Evolutionary conservation across 2,329 filamentous ascomycete genomes (phyloP).

Genomic region (Nannizziopsis arthrosporioides): DNA sequence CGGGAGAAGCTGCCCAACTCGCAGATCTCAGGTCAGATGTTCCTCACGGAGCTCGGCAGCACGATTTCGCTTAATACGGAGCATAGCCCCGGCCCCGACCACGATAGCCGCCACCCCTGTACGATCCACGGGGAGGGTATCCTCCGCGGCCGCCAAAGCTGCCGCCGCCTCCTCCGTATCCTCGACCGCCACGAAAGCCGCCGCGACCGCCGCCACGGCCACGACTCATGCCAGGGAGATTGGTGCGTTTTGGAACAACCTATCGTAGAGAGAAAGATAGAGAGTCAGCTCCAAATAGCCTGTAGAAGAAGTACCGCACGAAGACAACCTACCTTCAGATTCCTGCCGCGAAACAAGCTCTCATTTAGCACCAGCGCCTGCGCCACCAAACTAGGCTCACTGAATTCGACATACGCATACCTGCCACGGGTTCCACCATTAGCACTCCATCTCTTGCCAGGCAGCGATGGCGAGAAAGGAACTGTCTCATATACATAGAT

Average conservation of each 20-base stretch:
- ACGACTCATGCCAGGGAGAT: constrained; percentile 85
- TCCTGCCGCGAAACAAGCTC: constrained; percentile 85
- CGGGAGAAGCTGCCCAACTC: neutral
- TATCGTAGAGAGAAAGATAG: constrained; percentile 29
- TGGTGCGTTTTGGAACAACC: constrained; percentile 82
- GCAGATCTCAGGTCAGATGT: neutral
- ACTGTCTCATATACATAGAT: constrained; percentile 1
- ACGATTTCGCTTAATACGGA: constrained; percentile 29
- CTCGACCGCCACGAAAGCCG: constrained; percentile 38
- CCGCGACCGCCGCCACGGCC: constrained; percentile 42
- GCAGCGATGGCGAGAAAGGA: constrained; percentile 31
- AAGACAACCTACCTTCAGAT: constrained; percentile 67
- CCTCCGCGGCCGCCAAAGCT: constrained; percentile 42
- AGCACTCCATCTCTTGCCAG: constrained; percentile 46
- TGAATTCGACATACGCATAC: constrained; percentile 98
- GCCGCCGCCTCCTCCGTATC: constrained; percentile 30
- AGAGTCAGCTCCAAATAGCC: neutral
- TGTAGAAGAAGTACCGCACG: neutral
- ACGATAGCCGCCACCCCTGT: constrained; percentile 22
- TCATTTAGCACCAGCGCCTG: constrained; percentile 93
- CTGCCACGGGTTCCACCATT: constrained; percentile 40
- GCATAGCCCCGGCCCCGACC: constrained; percentile 34
- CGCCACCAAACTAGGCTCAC: constrained; percentile 82
- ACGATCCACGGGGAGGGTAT: constrained; percentile 15
- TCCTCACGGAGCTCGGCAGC: constrained; percentile 8